A percentile compares a stretch with the other conserved stretches of the same genome.
Evolutionary conservation across 2,329 filamentous ascomycete genomes (phyloP).

Genomic region (Aspergillus bombycis): DNA sequence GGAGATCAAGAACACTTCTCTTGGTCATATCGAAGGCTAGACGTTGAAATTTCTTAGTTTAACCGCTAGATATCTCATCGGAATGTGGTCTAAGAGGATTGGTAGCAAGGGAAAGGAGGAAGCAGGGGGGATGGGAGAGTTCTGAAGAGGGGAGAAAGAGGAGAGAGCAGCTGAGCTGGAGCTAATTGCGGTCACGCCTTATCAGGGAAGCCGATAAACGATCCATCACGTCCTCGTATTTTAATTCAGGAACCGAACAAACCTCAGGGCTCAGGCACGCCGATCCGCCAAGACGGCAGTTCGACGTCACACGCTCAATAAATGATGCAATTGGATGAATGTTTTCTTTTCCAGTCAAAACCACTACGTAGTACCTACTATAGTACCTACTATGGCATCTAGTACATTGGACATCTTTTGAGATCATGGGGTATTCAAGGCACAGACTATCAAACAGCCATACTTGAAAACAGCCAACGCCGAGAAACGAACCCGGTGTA

Average conservation of each 20-base stretch:
- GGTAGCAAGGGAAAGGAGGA: not conserved
- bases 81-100: not conserved
- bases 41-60: not conserved
- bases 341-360: too few species aligned
- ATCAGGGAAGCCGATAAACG: constrained; percentile 1
- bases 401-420: too few species aligned
- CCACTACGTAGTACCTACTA: too few species aligned
- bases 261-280: constrained; percentile 2
- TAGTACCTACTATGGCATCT: too few species aligned
- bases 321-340: not conserved
- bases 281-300: not conserved
- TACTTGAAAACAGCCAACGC: not conserved
- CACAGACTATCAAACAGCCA: too few species aligned
- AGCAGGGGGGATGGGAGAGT: not conserved
- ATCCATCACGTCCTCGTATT: not conserved
- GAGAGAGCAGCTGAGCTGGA: not conserved
- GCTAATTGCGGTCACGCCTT: constrained; percentile 2
- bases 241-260: not conserved
- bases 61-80: not conserved
- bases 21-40: constrained; percentile 33
- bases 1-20: constrained; percentile 31
- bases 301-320: not conserved
- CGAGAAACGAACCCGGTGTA: not conserved
- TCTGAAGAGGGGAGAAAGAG: constrained; percentile 6
- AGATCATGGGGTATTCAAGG: too few species aligned